Conservation (phyloP, 1,284 basidiomycete species). For the Ganoderma meredithae region DNA sequence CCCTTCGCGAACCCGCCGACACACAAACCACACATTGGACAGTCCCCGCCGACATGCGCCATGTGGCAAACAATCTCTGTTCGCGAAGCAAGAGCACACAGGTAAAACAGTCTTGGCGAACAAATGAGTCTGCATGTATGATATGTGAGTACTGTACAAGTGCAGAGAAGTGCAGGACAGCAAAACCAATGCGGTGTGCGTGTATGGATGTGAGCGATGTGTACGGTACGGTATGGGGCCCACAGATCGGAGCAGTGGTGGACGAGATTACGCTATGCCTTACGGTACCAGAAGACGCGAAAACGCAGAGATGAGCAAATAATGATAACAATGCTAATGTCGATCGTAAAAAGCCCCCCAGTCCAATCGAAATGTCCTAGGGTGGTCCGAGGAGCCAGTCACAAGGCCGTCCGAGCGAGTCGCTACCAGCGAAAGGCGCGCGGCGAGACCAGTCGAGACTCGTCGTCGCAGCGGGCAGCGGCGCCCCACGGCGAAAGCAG, state of each 20-base stretch:
- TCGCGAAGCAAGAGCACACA: neutral
- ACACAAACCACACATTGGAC: too few species aligned
- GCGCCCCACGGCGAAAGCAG: too few species aligned
- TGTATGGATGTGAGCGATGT: neutral
- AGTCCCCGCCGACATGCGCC: too few species aligned
- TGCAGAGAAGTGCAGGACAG: conserved; percentile 5
- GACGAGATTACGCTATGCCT: neutral
- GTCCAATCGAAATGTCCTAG: neutral
- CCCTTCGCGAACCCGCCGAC: too few species aligned
- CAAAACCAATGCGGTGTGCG: neutral
- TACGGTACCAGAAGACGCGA: neutral
- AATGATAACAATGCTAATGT: conserved; percentile 10
- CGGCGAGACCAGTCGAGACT: neutral
- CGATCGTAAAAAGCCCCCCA: neutral
- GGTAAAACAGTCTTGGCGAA: neutral
- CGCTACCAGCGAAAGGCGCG: neutral
- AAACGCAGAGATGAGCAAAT: conserved; percentile 2
- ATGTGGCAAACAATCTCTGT: too few species aligned
- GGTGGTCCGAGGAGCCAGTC: neutral
- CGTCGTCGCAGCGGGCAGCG: neutral
- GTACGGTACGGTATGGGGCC: neutral
- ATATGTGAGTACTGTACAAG: neutral
- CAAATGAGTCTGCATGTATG: neutral
- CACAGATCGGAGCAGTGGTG: neutral
- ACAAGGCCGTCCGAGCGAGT: neutral